phyloP scores from a whole-genome alignment of 345 rosid species.

The Euphorbia tirucalli region DNA sequence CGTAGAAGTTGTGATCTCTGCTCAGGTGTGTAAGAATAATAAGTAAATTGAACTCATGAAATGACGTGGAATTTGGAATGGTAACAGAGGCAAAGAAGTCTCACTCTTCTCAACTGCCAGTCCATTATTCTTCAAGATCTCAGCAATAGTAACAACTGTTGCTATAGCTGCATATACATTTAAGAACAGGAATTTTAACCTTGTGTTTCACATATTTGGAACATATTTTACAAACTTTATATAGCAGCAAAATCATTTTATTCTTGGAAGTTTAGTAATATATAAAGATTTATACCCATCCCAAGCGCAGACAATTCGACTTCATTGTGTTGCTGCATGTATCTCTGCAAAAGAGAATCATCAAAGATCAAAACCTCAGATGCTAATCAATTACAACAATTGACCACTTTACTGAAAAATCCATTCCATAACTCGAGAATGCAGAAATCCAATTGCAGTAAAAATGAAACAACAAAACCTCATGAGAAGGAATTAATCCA shows the following conservation, averaged over 20 bases:
- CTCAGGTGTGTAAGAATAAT: background rate
- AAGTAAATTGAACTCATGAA: background rate
- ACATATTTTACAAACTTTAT: background rate
- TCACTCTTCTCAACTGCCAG: conserved; percentile 69
- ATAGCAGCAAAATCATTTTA: background rate
- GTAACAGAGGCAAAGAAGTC: background rate
- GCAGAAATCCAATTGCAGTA: background rate
- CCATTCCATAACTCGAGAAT: background rate
- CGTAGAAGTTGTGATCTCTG: conserved; percentile 54
- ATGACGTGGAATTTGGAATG: background rate
- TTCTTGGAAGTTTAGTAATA: background rate
- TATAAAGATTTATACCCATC: conserved; percentile 6
- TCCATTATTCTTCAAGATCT: conserved; percentile 72
- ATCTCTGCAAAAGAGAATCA: conserved; percentile 50
- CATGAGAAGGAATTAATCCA: background rate
- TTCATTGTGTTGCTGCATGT: conserved; percentile 36
- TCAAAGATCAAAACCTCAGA: background rate
- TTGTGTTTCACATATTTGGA: background rate
- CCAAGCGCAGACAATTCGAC: conserved; percentile 65
- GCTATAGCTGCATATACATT: conserved; percentile 48
- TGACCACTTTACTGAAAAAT: background rate
- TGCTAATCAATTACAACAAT: background rate
- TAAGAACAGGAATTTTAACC: background rate
- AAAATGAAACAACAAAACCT: background rate
- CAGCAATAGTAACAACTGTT: conserved; percentile 73